Evolutionary conservation across 2,329 filamentous ascomycete species (phyloP).

Genomic region (Hymenoscyphus scutula): DNA sequence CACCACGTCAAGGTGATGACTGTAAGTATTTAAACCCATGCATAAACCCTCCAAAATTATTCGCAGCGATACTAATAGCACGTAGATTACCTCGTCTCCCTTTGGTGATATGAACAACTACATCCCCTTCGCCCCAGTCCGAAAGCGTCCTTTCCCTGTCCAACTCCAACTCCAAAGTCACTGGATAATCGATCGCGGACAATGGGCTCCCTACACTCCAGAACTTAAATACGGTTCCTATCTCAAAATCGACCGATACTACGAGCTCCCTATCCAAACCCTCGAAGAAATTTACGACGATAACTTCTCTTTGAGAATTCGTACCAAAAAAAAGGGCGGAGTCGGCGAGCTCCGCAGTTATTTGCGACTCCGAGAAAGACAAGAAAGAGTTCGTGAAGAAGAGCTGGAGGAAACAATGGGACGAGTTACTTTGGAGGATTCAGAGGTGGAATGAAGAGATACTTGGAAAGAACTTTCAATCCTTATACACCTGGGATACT

Average conservation of each 20-base stretch:
- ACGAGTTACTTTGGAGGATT: background rate
- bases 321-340: background rate
- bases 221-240: background rate
- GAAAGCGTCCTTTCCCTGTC: background rate
- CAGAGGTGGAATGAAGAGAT: background rate
- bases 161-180: background rate
- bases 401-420: background rate
- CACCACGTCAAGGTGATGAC: background rate
- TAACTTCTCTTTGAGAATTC: background rate
- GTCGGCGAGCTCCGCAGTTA: background rate
- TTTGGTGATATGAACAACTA: background rate
- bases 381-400: background rate
- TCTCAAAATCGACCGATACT: background rate
- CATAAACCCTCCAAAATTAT: too few species aligned
- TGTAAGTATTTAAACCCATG: background rate
- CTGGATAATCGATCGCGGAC: background rate
- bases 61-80: background rate
- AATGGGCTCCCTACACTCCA: background rate
- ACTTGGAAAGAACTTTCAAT: background rate
- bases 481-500: background rate
- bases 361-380: background rate
- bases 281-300: background rate
- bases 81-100: background rate
- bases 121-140: background rate
- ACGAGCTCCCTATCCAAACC: background rate